These are phyloP conservation scores for Hypoxylon sp. DNA, from an alignment of 2,329 filamentous ascomycete genomes.

Conservation along the genomic window DNA sequence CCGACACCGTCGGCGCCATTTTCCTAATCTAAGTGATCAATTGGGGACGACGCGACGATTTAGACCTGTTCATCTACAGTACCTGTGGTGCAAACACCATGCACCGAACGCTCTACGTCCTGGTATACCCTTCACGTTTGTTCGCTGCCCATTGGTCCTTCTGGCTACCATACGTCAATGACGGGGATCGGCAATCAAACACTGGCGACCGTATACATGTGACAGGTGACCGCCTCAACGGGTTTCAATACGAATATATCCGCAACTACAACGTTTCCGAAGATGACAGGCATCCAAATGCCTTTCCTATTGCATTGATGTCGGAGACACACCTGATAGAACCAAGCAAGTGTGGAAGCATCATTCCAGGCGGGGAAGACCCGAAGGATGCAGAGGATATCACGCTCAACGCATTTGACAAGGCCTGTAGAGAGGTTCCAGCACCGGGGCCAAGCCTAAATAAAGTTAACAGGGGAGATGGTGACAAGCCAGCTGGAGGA, in stretches of 20 bases:
- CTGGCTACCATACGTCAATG: conserved; percentile 37
- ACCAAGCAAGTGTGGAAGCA: conserved; percentile 3
- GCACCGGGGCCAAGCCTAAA: conserved; percentile 42
- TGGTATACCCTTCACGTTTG: conserved; percentile 42
- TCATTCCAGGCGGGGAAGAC: neutral
- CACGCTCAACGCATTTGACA: conserved; percentile 32
- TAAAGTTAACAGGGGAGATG: conserved; percentile 25
- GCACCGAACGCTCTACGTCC: conserved; percentile 37
- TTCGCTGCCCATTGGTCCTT: conserved; percentile 44
- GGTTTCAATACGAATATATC: conserved; percentile 40
- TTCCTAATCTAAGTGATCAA: too few relatives aligned
- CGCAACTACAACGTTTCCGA: conserved; percentile 35
- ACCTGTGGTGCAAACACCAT: conserved; percentile 27
- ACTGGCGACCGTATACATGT: conserved; percentile 40
- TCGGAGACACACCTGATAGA: conserved; percentile 13
- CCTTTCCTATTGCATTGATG: conserved; percentile 33
- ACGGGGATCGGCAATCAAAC: conserved; percentile 2
- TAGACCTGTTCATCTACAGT: too few relatives aligned
- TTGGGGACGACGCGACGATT: neutral
- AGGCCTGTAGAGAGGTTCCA: conserved; percentile 36
- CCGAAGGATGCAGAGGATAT: neutral
- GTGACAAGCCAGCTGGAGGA: neutral
- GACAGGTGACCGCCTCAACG: conserved; percentile 41
- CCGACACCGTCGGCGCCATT: too few relatives aligned
- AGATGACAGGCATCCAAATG: conserved; percentile 39